Base-by-base conservation (phyloP, 169 alveolate genomes). In the Cryptosporidium sp. region DNA sequence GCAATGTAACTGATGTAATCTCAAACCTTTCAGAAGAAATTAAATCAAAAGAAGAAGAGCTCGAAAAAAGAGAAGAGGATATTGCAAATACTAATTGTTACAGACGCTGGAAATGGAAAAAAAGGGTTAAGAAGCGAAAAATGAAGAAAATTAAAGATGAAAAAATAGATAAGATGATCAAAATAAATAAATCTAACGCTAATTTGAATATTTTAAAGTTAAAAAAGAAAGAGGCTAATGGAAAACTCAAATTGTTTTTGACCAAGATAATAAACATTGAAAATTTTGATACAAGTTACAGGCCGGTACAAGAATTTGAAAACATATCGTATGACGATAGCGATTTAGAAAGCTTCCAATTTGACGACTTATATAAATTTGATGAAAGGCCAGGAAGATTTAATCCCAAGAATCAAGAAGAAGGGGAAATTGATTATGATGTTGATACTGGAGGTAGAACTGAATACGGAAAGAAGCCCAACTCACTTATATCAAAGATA, bases 101-200 rank as follows among this genome's bases (percentile, higher is more conserved):
- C 52, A 80, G 89, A 80, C 89, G 75, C 8, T 62, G 74, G 75
- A 80, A 26, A 29, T 80, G 89, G 89, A 80, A 59, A 41, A 80
- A 73, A 62, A 59, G 89, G 29, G 48, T 65, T 43, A 80, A 80
- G 59, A 80, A 33, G 23, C 69, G 89, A 43, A 59, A 74, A 21
- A 74, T 48, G 58, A 74, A 62, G 51, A 80, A 37, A 10, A 58
- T 62, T 80, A 80, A 67, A 33, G 62, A 80, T 12, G 29, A 80
- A 45, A 51, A 41, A 33, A 41, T 26, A 1, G 69, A 41, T 12
- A 65, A 59, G 16, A 1, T 39, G 14, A 23, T 62, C 37, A 80
- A 80, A 16, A 0, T 52, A 0, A 35, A 73, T 16, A 55, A 39
- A 55, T 33, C 55, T 26, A 29, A 58, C 41, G 71, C 45, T 58